Evolutionary conservation across 768 basidiomycete genomes (phyloP), one percentile per base, ranked within the genome.

Genomic region (Auriscalpium orientale): DNA sequence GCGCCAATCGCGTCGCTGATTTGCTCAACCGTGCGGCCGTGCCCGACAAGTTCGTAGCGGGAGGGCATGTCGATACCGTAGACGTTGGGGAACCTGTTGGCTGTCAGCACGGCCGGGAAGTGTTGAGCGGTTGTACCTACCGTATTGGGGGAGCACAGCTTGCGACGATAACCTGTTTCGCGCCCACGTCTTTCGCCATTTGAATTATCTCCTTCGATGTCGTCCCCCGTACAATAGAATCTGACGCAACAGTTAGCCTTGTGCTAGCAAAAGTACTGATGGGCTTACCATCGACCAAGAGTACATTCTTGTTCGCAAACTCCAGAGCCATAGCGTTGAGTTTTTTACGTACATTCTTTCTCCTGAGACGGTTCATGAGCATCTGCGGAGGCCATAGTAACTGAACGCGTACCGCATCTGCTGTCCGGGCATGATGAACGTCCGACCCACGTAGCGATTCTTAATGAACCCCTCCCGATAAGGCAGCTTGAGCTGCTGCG

Each of bases 21-120:
- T 95, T 98, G 71, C 80, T 95, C 56, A 86, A 89, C 67, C 84
- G 97, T 46, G 95, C 98, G 95, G 89, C 95, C 2, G 97, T 99
- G 97, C 91, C 95, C 59, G 93, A 98, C 69, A 82, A 87, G 15
- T 81, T 99, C 53, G 91, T 91, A 0, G 85, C 84, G 51, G 86
- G 94, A 92, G 34, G 97, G 95, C 97, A 98, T 99, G 74, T 99
- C 97, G 67, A 99, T 99, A 18, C 97, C 97, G 70, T 99, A 98
- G 5, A 99, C 97, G 67, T 98, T 97, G 5, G 94, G 87, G 68
- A 84, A 82, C 28, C 91, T 91, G 56, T 1, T 7, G 28, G 5
- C 7, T 7, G 4, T 28, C 28, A 28, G 28, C 28, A 7, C 28
- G 28, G 28, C 28, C 28, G 28, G 28, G 28, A 5, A 7, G 50